Evolutionary conservation across 768 basidiomycete genomes (phyloP).

Genomic region (Nevesoporus exiguus): DNA sequence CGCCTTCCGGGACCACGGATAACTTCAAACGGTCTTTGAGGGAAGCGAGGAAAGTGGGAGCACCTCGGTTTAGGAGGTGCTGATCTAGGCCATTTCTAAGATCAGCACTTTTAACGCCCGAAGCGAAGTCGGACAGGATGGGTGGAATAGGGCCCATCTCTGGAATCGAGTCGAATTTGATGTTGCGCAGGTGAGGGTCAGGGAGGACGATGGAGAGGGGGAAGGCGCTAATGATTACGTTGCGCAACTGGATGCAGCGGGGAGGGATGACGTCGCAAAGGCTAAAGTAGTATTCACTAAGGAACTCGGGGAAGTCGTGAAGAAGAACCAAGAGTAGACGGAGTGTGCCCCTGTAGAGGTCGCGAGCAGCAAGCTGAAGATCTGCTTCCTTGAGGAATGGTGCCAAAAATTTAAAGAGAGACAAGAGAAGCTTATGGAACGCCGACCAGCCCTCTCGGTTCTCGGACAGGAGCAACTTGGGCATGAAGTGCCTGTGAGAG

Average conservation of each 20-base stretch:
- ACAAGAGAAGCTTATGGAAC: conserved; percentile 91
- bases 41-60: conserved; percentile 66
- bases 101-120: conserved; percentile 76
- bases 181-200: conserved; percentile 76
- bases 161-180: conserved; percentile 70
- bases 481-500: conserved; percentile 97
- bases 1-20: conserved; percentile 42
- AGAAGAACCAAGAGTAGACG: conserved; percentile 91
- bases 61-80: conserved; percentile 74
- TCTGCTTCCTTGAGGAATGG: conserved; percentile 86
- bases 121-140: conserved; percentile 87
- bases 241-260: conserved; percentile 92
- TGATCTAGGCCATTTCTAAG: conserved; percentile 79
- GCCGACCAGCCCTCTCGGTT: conserved; percentile 96
- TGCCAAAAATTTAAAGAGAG: conserved; percentile 90
- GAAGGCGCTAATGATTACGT: conserved; percentile 95
- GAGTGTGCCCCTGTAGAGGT: conserved; percentile 87
- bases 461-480: conserved; percentile 82
- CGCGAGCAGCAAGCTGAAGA: conserved; percentile 74
- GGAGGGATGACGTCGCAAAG: conserved; percentile 92
- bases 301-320: conserved; percentile 98
- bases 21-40: conserved; percentile 73
- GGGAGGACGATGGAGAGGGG: conserved; percentile 78
- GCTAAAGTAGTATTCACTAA: conserved; percentile 95
- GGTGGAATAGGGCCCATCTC: conserved; percentile 93